A percentile compares a stretch with the other conserved stretches of the same genome.
Evolutionary conservation across 768 basidiomycete species (phyloP).

Genomic region (Boletus pseudo-olivaceus): DNA sequence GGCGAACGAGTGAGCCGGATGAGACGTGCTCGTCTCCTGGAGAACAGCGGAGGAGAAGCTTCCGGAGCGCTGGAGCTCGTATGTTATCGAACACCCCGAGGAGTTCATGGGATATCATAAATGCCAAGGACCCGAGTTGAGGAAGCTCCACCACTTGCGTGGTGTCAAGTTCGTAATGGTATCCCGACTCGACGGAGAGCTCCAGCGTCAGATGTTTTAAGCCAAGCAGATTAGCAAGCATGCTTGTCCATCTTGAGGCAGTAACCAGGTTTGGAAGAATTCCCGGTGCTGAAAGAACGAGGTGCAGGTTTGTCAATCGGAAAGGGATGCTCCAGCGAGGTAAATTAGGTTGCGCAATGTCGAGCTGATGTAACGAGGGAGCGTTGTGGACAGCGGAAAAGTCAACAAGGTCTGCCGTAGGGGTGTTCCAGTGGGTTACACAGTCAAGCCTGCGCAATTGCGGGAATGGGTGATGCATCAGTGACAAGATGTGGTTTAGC

Average conservation of each 20-base stretch:
- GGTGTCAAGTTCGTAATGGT: conserved; percentile 17
- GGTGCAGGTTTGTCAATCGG: conserved; percentile 33
- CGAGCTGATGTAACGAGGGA: conserved; percentile 33
- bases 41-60: conserved; percentile 40
- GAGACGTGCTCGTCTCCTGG: conserved; percentile 17
- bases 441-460: conserved; percentile 35
- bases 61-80: conserved; percentile 35
- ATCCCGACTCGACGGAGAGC: conserved; percentile 30
- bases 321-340: conserved; percentile 35
- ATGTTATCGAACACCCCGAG: conserved; percentile 27
- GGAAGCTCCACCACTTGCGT: conserved; percentile 17
- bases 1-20: conserved; percentile 27
- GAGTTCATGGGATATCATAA: conserved; percentile 32
- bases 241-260: conserved; percentile 24
- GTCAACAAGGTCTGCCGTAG: conserved; percentile 18
- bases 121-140: conserved; percentile 27
- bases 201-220: conserved; percentile 42
- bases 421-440: conserved; percentile 29
- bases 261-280: conserved; percentile 16
- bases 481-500: conserved; percentile 37
- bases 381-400: conserved; percentile 34
- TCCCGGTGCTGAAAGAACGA: conserved; percentile 29
- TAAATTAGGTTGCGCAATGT: conserved; percentile 34
- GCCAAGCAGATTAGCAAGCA: conserved; percentile 39
- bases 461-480: conserved; percentile 36